Base-by-base conservation (phyloP, 2,329 filamentous ascomycete genomes). In the Paraconiothyrium brasiliense region DNA sequence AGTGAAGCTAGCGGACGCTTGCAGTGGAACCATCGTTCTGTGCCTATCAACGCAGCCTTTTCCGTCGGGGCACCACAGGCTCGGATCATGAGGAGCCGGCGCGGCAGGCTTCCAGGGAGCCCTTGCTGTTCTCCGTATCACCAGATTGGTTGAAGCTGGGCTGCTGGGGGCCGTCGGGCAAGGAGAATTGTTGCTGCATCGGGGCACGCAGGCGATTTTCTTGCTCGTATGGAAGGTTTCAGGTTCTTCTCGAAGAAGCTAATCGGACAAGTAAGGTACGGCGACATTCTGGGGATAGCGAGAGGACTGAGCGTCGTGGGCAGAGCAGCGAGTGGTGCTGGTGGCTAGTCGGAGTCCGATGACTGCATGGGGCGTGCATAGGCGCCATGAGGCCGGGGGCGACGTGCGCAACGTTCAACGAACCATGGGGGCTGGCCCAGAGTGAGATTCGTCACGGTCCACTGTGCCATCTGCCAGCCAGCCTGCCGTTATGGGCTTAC, bases 321-420 rank as follows among this genome's bases (percentile, higher is more conserved):
- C 39, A 41, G 39, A 16, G 39, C 39, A 41, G 39, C 39, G 39
- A 41, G 39, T 20, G 39, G 43, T 46, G 43, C 58, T 62, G 44
- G 47, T 64, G 59, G 61, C 59, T 52, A 51, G 67, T 73, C 71
- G 71, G 70, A 70, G 61, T 71, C 72, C 68, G 70, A 72, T 68
- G 65, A 63, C 63, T 67, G 70, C 70, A 57, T 68, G 70, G 64
- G 68, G 64, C 63, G 67, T 59, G 58, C 48, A 50, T 50, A 50
- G 30, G 48, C 48, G 48, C 48, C 48, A 13, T 20, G 16, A 24
- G 13, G 27, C 27, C 60, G 54, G 32, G 54, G 22, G 43, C 27
- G 27, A 6, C 27, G 47, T 50, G 59, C 52, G 61, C 59, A 50
- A 63, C 58, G 46, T 14, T 20, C 10, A 32, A 43, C 37, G 39